Evolutionary conservation across 1,139 yeast genomes (phyloP), one percentile per base, ranked within the genome.

Genomic region (Scheffersomyces quercinus): DNA sequence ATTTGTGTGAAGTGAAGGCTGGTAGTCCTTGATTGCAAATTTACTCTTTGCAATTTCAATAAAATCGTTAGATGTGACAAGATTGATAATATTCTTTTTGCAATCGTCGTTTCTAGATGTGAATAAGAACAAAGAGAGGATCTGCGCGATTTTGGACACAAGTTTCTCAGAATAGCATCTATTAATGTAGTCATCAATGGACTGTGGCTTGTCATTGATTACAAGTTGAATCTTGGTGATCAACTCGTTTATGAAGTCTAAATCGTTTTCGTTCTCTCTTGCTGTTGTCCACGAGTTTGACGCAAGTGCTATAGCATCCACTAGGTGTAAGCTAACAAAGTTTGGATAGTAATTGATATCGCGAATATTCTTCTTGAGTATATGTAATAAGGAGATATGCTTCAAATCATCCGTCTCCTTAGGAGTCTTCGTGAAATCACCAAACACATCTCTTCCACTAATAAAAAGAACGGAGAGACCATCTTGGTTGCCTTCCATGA

Each of bases 391-490:
- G 0, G 81, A 73, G 4, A 57, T 45, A 5, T 79, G 71, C 5
- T 58, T 54, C 28, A 53, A 52, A 8, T 37, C 33, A 14, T 44
- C 58, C 48, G 38, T 53, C 35, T 47, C 65, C 49, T 37, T 60
- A 10, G 36, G 30, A 28, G 43, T 41, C 29, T 58, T 55, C 2
- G 62, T 58, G 38, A 65, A 56, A 40, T 68, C 73, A 1, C 70
- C 72, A 48, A 73, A 74, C 4, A 71, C 79, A 50, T 83, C 85
- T 46, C 79, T 68, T 1, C 96, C 96, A 39, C 88, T 85, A 36
- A 89, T 70, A 48, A 93, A 80, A 37, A 88, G 70, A 40, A 88
- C 86, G 0, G 96, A 77, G 28, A 91, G 67, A 0, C 98, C 98
- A 58, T 90, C 95, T 65, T 93, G 97, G 45, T 84, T 81, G 7